Conservation (phyloP, 1,284 basidiomycete species). For the Flammula alnicola region DNA sequence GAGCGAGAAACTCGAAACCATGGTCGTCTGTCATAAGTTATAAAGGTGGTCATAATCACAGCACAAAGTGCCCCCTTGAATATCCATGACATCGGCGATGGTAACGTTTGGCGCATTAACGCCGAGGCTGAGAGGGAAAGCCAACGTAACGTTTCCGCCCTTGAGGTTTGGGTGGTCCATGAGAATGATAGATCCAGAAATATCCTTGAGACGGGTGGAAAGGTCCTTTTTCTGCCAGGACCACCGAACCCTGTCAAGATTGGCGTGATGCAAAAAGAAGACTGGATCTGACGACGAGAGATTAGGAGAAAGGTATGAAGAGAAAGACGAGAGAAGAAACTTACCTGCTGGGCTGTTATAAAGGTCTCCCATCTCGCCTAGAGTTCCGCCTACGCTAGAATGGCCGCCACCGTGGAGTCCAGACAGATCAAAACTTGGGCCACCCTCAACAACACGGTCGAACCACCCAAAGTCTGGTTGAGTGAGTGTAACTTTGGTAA, state of each 20-base stretch:
- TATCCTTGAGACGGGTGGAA: constrained; percentile 22
- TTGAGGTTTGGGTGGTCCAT: constrained; percentile 18
- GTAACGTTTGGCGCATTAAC: constrained; percentile 22
- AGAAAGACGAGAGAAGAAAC: background rate
- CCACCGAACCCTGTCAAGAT: constrained; percentile 33
- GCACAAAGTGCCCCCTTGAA: constrained; percentile 22
- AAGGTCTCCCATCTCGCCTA: constrained; percentile 24
- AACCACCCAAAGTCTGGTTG: constrained; percentile 24
- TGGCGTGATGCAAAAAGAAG: constrained; percentile 32
- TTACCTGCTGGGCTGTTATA: constrained; percentile 26
- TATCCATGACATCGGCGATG: constrained; percentile 30
- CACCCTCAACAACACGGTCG: constrained; percentile 18
- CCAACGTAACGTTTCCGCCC: constrained; percentile 26
- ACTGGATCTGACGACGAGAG: constrained; percentile 25
- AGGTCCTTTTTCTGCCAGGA: constrained; percentile 26
- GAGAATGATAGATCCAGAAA: constrained; percentile 28
- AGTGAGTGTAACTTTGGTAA: constrained; percentile 16
- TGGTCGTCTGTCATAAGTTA: no score
- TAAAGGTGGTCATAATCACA: constrained; percentile 29
- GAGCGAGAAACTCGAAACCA: no score
- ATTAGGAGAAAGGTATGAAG: background rate
- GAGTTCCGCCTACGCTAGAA: constrained; percentile 23
- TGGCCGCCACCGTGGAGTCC: constrained; percentile 25
- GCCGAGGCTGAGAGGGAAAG: constrained; percentile 24
- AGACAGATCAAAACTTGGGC: constrained; percentile 9